phyloP scores from a whole-genome alignment of 495 filamentous ascomycete species.

The Platismatia glauca region DNA sequence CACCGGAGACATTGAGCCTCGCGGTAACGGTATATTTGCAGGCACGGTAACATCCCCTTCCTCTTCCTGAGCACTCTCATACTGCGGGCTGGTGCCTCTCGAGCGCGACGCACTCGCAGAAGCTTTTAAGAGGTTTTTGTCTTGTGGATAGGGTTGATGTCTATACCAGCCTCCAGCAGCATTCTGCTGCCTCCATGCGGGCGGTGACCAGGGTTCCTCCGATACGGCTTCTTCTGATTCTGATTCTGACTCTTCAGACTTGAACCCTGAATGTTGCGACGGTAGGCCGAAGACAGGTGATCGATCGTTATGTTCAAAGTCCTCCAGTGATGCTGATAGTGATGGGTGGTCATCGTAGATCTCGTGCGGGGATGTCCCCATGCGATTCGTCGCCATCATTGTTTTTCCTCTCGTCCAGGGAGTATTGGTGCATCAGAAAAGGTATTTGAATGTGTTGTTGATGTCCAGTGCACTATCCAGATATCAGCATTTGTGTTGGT shows the following conservation, averaged over 20 bases:
- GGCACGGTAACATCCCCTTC: conserved; percentile 46
- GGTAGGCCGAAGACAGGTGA: conserved; percentile 54
- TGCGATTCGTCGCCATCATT: conserved; percentile 37
- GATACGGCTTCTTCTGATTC: conserved; percentile 31
- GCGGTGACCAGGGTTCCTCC: conserved; percentile 50
- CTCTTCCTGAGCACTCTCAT: conserved; percentile 37
- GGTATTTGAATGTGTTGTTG: not conserved
- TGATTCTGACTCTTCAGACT: conserved; percentile 52
- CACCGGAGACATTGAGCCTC: conserved; percentile 41
- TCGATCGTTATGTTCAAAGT: conserved; percentile 56
- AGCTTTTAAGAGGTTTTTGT: conserved; percentile 34
- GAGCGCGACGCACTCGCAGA: conserved; percentile 43
- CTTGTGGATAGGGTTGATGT: conserved; percentile 42
- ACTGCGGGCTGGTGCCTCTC: conserved; percentile 45
- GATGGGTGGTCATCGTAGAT: conserved; percentile 59
- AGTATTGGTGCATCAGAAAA: not conserved
- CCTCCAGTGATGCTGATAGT: conserved; percentile 63
- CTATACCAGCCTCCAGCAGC: conserved; percentile 54
- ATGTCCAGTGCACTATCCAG: not conserved
- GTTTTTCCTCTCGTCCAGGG: not conserved
- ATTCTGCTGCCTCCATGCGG: conserved; percentile 45
- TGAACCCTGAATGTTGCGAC: conserved; percentile 69
- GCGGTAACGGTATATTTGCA: conserved; percentile 48
- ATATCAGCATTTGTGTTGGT: not conserved
- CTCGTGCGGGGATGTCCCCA: conserved; percentile 36